A percentile compares a stretch with the other conserved stretches of the same genome.
phyloP scores from a whole-genome alignment of 2,329 filamentous ascomycete species.

The Trichophyton rubrum region DNA sequence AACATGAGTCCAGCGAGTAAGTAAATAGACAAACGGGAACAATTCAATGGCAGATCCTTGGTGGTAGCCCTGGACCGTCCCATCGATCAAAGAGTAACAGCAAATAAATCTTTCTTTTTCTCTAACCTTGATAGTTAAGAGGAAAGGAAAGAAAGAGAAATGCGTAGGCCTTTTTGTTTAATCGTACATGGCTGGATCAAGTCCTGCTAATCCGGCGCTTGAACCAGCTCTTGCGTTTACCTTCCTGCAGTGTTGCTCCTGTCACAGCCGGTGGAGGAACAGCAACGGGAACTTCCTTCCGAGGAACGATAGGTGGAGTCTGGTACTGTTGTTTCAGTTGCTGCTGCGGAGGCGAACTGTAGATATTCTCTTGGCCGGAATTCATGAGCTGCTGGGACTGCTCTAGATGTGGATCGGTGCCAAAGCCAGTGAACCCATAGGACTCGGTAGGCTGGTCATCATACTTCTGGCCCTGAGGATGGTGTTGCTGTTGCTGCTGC shows the following conservation, averaged over 20 bases:
- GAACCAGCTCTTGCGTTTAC: constrained; percentile 88
- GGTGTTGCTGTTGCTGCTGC: constrained; percentile 24
- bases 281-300: constrained; percentile 11
- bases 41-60: background rate
- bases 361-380: background rate
- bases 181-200: background rate
- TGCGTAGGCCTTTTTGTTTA: background rate
- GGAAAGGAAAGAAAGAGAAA: background rate
- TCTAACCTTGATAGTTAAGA: background rate
- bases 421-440: constrained; percentile 50
- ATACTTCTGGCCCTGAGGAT: constrained; percentile 17
- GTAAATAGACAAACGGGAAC: background rate
- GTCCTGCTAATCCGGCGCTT: constrained; percentile 35
- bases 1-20: background rate
- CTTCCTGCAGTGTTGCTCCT: constrained; percentile 21
- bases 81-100: background rate
- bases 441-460: constrained; percentile 37
- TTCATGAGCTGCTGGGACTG: background rate
- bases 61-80: background rate
- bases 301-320: constrained; percentile 12
- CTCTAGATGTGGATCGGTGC: constrained; percentile 30
- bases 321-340: background rate
- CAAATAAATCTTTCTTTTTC: background rate
- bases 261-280: constrained; percentile 6
- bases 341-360: background rate